phyloP scores from a whole-genome alignment of 257 asterid genomes.

The Nyctanthes arbortristis region DNA sequence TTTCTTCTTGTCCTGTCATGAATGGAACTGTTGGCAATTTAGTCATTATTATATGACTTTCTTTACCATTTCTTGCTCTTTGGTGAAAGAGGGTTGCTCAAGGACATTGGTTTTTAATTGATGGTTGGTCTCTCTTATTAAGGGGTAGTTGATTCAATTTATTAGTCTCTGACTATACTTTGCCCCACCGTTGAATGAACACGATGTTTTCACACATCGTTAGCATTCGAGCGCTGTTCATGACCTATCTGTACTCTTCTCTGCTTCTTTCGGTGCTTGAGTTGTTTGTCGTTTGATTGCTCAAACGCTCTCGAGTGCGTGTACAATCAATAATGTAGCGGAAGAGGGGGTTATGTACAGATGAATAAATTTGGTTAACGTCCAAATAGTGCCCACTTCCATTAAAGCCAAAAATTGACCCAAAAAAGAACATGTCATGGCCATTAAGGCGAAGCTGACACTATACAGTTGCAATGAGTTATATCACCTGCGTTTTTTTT shows the following conservation, averaged over 20 bases:
- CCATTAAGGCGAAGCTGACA: conserved; percentile 6
- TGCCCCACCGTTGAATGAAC: too few relatives aligned
- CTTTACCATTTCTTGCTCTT: too few relatives aligned
- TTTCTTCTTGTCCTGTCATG: background rate
- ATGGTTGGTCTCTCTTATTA: conserved; percentile 26
- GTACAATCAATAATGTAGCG: too few relatives aligned
- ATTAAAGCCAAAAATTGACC: conserved; percentile 20
- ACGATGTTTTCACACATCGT: too few relatives aligned
- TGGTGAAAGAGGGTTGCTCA: background rate
- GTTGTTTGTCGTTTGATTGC: too few relatives aligned
- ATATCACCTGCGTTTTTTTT: too few relatives aligned
- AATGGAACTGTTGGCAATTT: background rate
- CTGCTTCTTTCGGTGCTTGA: too few relatives aligned
- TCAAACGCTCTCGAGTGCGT: too few relatives aligned
- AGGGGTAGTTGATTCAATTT: conserved; percentile 34
- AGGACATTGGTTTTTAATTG: conserved; percentile 29
- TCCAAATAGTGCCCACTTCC: background rate
- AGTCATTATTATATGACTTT: too few relatives aligned
- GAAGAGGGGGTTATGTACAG: conserved; percentile 27
- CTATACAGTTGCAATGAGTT: too few relatives aligned
- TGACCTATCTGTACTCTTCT: too few relatives aligned
- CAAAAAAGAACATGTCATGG: background rate
- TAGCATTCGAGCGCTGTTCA: too few relatives aligned
- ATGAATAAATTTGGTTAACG: background rate
- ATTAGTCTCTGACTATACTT: conserved; percentile 21